Evolutionary conservation across 2,329 filamentous ascomycete genomes (phyloP).

Genomic region (Trichoderma arundinaceum): DNA sequence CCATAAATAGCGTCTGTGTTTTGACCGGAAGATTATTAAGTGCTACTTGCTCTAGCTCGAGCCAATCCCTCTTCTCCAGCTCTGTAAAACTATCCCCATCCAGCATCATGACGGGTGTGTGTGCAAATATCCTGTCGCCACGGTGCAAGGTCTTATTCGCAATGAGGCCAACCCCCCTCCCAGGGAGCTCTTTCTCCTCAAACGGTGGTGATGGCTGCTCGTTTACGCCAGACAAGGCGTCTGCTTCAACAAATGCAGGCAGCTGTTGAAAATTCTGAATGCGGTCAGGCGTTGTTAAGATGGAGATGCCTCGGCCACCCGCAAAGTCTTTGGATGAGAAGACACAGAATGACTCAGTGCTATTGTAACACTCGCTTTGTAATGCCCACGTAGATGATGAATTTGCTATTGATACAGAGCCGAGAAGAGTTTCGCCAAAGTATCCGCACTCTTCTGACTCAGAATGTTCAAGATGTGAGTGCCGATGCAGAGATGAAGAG

Average conservation of each 20-base stretch:
- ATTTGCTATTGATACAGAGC: background rate
- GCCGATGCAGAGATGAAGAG: background rate
- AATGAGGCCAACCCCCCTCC: slow-evolving; percentile 38
- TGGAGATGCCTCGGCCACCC: slow-evolving; percentile 46
- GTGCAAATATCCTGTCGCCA: slow-evolving; percentile 34
- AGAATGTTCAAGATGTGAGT: background rate
- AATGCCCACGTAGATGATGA: background rate
- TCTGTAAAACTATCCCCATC: slow-evolving; percentile 20
- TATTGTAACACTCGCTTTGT: background rate
- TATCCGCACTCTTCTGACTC: background rate
- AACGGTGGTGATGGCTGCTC: slow-evolving; percentile 32
- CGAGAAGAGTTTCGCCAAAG: background rate
- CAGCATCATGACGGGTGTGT: slow-evolving; percentile 32
- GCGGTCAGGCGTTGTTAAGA: slow-evolving; percentile 46
- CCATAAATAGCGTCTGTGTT: slow-evolving; percentile 27
- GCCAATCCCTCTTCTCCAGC: slow-evolving; percentile 5
- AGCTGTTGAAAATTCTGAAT: slow-evolving; percentile 40
- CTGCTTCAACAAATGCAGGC: slow-evolving; percentile 40
- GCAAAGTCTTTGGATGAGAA: slow-evolving; percentile 46
- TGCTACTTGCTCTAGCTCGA: slow-evolving; percentile 17
- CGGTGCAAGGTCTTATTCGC: slow-evolving; percentile 37
- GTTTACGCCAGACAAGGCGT: slow-evolving; percentile 7
- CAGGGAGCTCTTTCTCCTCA: slow-evolving; percentile 36
- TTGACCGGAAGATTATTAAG: slow-evolving; percentile 26
- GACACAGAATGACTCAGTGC: slow-evolving; percentile 40